Percentiles rank a stretch among this genome's conserved stretches.
Conservation (phyloP, 345 rosid genomes). For the Ailanthus altissimus region DNA sequence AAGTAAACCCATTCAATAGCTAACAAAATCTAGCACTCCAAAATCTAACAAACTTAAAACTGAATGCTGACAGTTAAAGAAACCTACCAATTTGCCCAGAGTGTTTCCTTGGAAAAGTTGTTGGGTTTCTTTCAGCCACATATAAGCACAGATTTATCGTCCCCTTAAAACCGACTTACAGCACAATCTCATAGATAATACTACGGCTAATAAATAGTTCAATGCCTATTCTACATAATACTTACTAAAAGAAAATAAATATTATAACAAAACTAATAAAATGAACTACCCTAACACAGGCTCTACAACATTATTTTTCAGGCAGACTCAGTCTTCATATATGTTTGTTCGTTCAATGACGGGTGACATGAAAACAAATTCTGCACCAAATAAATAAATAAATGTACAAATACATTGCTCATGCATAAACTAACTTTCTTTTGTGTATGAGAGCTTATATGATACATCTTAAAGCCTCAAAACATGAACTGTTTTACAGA, state of each 20-base stretch:
- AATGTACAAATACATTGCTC: neutral
- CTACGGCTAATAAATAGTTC: neutral
- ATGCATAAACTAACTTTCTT: neutral
- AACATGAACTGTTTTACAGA: neutral
- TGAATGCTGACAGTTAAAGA: neutral
- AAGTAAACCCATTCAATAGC: neutral
- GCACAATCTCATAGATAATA: neutral
- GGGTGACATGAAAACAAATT: neutral
- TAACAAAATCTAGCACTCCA: neutral
- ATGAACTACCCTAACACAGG: neutral
- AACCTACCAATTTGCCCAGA: neutral
- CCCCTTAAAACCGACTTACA: neutral
- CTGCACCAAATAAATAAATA: neutral
- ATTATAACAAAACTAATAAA: neutral
- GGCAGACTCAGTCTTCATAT: neutral
- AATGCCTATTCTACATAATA: neutral
- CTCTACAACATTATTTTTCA: neutral
- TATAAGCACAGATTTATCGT: neutral
- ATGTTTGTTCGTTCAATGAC: neutral
- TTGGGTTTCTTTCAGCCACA: neutral
- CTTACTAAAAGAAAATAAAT: neutral
- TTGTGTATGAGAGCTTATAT: neutral
- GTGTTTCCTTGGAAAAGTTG: neutral
- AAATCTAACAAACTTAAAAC: neutral
- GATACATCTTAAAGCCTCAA: neutral